Conservation (phyloP, 306 rosid species). For the Canavalia ensiformis region DNA sequence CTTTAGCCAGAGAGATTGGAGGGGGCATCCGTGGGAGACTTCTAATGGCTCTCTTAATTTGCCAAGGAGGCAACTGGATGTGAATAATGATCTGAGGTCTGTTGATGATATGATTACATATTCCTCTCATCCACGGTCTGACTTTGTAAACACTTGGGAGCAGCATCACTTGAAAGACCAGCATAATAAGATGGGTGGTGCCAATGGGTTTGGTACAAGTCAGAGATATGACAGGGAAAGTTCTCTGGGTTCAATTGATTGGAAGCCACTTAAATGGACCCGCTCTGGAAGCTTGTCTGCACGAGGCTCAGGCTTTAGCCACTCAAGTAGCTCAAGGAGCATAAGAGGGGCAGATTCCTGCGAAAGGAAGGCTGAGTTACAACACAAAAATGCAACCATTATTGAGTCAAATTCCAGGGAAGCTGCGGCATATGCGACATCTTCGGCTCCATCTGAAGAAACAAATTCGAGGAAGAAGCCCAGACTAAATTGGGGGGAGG, state of each 20-base stretch:
- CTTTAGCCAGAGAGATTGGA: conserved; percentile 74
- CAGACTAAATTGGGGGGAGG: conserved; percentile 97
- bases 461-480: conserved; percentile 86
- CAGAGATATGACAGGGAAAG: conserved; percentile 72
- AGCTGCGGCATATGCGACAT: conserved; percentile 74
- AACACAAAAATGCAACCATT: conserved; percentile 61
- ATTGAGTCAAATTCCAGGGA: conserved; percentile 75
- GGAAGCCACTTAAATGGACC: conserved; percentile 97
- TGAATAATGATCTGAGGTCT: conserved; percentile 66
- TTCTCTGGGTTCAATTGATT: conserved; percentile 68
- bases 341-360: conserved; percentile 68
- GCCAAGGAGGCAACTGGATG: conserved; percentile 64
- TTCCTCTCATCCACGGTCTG: conserved; percentile 67
- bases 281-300: conserved; percentile 92
- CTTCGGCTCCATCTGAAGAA: conserved; percentile 80
- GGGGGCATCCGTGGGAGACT: conserved; percentile 73
- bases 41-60: conserved; percentile 60
- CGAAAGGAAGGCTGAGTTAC: conserved; percentile 70
- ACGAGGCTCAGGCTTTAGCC: conserved; percentile 88
- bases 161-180: conserved; percentile 74
- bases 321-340: conserved; percentile 79
- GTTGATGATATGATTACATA: conserved; percentile 63
- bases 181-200: conserved; percentile 73
- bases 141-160: conserved; percentile 75
- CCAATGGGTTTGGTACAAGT: conserved; percentile 65